Conservation (phyloP, 805 yeast species). For the Saccharomycopsis sp. region DNA sequence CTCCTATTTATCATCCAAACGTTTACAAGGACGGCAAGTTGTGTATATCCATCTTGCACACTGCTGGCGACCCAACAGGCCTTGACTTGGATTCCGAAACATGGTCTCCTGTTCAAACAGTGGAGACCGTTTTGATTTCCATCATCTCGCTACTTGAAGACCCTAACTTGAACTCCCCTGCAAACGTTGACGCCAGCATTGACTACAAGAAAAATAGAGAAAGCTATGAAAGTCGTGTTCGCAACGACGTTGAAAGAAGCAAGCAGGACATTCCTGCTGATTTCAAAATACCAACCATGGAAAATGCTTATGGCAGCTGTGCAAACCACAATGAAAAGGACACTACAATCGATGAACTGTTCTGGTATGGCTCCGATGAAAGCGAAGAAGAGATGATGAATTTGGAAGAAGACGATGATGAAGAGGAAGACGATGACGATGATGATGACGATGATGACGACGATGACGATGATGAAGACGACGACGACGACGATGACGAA, state of each 20-base stretch:
- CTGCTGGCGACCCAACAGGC: slow-evolving; percentile 80
- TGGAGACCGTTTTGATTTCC: slow-evolving; percentile 81
- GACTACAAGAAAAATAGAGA: slow-evolving; percentile 78
- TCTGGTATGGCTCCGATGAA: slow-evolving; percentile 76
- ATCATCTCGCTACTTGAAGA: slow-evolving; percentile 87
- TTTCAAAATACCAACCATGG: slow-evolving; percentile 69
- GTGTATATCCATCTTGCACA: slow-evolving; percentile 88
- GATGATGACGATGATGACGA: slow-evolving; percentile 37
- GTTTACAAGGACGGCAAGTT: slow-evolving; percentile 89
- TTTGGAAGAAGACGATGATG: slow-evolving; percentile 52
- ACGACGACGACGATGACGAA: no score
- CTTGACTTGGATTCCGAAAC: slow-evolving; percentile 92
- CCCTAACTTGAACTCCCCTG: slow-evolving; percentile 89
- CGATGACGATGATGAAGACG: no score
- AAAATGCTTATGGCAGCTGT: slow-evolving; percentile 42
- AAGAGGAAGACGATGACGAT: slow-evolving; percentile 40
- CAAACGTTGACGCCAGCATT: slow-evolving; percentile 92
- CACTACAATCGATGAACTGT: slow-evolving; percentile 63
- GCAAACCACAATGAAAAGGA: slow-evolving; percentile 28
- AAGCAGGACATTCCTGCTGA: slow-evolving; percentile 82
- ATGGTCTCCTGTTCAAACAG: slow-evolving; percentile 91
- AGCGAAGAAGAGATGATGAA: slow-evolving; percentile 50
- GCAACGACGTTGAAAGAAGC: slow-evolving; percentile 74
- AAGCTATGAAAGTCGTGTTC: slow-evolving; percentile 64
- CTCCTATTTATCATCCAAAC: slow-evolving; percentile 91